These are phyloP conservation scores for Fusarium sp. DNA, from an alignment of 2,329 filamentous ascomycete genomes.

Conservation along the genomic window DNA sequence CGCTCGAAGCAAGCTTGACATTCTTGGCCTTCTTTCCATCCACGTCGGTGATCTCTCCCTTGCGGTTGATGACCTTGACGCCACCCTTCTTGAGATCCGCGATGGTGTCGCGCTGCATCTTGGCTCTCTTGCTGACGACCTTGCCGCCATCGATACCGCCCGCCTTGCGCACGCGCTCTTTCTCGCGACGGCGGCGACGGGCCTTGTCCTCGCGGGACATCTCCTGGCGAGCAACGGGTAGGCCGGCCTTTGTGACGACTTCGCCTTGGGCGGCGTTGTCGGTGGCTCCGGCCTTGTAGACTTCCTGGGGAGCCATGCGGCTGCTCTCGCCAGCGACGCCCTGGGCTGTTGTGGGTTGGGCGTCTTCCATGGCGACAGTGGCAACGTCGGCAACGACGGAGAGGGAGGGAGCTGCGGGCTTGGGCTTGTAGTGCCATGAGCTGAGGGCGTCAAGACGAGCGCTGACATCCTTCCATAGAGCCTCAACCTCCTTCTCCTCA, in stretches of 20 bases:
- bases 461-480: slow-evolving; percentile 85
- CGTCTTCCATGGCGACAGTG: slow-evolving; percentile 95
- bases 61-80: slow-evolving; percentile 92
- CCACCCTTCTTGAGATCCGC: slow-evolving; percentile 85
- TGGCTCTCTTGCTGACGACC: slow-evolving; percentile 70
- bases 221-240: slow-evolving; percentile 86
- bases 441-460: slow-evolving; percentile 88
- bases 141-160: slow-evolving; percentile 64
- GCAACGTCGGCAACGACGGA: slow-evolving; percentile 92
- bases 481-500: slow-evolving; percentile 86
- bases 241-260: slow-evolving; percentile 82
- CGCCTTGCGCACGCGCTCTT: slow-evolving; percentile 85
- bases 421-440: slow-evolving; percentile 96
- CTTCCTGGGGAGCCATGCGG: slow-evolving; percentile 92
- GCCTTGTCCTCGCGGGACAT: slow-evolving; percentile 90
- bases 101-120: slow-evolving; percentile 66
- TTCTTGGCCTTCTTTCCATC: slow-evolving; percentile 82
- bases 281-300: slow-evolving; percentile 83
- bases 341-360: slow-evolving; percentile 85
- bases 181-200: slow-evolving; percentile 82
- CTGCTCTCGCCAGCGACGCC: slow-evolving; percentile 78
- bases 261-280: slow-evolving; percentile 77
- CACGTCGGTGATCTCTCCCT: slow-evolving; percentile 87
- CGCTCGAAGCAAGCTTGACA: slow-evolving; percentile 66
- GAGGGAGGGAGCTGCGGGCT: slow-evolving; percentile 83